Evolutionary conservation across 495 filamentous ascomycete species (phyloP), one percentile per base, ranked within the genome.

Genomic region (Penicillium pancosmium): DNA sequence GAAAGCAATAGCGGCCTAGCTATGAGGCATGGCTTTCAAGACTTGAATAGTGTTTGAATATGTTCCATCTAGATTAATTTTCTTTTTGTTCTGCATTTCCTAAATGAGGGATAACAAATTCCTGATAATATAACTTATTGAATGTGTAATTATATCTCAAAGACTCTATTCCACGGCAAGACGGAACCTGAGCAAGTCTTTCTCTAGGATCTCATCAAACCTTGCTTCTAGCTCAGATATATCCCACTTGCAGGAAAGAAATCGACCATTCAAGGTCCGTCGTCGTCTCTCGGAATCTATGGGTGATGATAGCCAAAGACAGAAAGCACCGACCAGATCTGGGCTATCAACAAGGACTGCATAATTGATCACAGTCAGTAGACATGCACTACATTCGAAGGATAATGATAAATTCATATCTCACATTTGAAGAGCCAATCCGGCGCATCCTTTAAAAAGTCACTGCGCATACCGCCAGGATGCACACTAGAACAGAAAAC

Each of bases 401-500:
- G n/a, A 5, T n/a, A 23, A 46, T 18, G 5, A 6, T 19, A n/a
- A 21, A 12, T 23, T 40, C 9, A 5, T 21, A 46, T 62, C 68
- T 54, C 49, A 71, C 65, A 63, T 5, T 52, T 43, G 27, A 56
- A 8, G 34, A 72, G 63, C 23, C 55, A 57, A n/a, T 69, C 62
- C 5, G 72, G 67, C 11, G 50, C 57, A 2, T 8, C 35, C 50
- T 60, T 52, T 16, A 67, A 54, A 50, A 64, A 64, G 15, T 80
- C 73, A 43, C 79, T 82, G 64, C 56, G 65, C 41, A 82, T 63
- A 5, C 69, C 78, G 5, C 80, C 80, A n/a, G 81, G 80, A 66
- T 82, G 79, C 7, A 82, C 35, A 27, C 72, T 59, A 15, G 71
- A 68, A 55, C 66, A 74, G n/a, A 79, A 62, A 12, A 82, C 47